Conservation (phyloP, 2,329 filamentous ascomycete species). For the Taxawa tesnikishii region DNA sequence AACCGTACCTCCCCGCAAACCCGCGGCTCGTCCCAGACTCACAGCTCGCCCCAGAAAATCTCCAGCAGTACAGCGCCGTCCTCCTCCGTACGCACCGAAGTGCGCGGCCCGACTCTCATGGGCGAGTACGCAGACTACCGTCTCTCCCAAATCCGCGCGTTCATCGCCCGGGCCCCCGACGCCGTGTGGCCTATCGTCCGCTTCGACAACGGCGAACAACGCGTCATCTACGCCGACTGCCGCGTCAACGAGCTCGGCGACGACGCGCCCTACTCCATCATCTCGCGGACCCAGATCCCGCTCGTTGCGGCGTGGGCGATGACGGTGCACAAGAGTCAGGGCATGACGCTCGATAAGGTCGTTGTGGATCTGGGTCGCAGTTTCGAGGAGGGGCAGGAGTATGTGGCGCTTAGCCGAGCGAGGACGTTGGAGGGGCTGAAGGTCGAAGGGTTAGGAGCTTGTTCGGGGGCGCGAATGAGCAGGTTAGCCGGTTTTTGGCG, state of each 20-base stretch:
- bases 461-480: conserved; percentile 16
- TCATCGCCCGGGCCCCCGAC: conserved; percentile 21
- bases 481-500: conserved; percentile 22
- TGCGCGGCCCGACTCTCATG: conserved; percentile 13
- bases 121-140: conserved; percentile 27
- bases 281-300: conserved; percentile 50
- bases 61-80: no score
- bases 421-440: conserved; percentile 37
- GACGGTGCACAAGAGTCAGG: conserved; percentile 51
- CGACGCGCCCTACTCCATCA: conserved; percentile 31
- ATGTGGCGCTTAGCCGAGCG: conserved; percentile 51
- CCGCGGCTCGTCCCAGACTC: neutral
- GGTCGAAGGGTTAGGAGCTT: conserved; percentile 20
- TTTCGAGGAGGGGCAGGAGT: conserved; percentile 48
- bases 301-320: conserved; percentile 50
- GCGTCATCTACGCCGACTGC: conserved; percentile 38
- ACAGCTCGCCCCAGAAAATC: neutral
- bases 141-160: conserved; percentile 25
- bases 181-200: conserved; percentile 39
- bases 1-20: neutral
- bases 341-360: conserved; percentile 48
- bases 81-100: no score
- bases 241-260: conserved; percentile 35
- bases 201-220: conserved; percentile 36
- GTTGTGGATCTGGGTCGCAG: conserved; percentile 39